Percentiles rank a stretch among this genome's conserved stretches.
phyloP scores from a whole-genome alignment of 202 grass and related monocot genomes.

The Setaria viridis region DNA sequence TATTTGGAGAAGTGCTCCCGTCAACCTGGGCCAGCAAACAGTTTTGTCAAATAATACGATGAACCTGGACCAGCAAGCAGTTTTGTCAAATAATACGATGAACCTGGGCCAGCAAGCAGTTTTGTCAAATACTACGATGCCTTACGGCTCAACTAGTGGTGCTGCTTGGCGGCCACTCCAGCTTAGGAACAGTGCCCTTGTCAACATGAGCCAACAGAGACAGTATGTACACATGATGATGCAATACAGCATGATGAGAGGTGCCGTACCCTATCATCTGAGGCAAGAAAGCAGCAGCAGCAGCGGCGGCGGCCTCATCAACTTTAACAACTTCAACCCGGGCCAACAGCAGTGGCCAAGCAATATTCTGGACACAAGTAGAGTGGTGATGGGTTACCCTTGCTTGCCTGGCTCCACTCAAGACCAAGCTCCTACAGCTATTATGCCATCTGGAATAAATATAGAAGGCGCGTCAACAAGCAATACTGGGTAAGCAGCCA shows the following conservation, averaged over 20 bases:
- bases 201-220: background rate
- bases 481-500: background rate
- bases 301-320: background rate
- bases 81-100: too few species aligned
- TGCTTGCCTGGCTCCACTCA: background rate
- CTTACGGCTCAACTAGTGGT: background rate
- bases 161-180: background rate
- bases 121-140: background rate
- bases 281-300: background rate
- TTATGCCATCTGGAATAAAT: background rate
- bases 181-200: background rate
- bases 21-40: background rate
- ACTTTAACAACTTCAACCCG: background rate
- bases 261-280: background rate
- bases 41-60: background rate
- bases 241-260: too few species aligned
- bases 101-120: too few species aligned
- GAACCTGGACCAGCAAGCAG: too few species aligned
- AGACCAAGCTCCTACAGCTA: background rate
- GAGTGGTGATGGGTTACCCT: too few species aligned
- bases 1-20: background rate
- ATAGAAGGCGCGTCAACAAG: constrained; percentile 12
- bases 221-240: background rate
- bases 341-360: background rate
- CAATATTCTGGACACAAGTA: background rate